Percentiles rank a stretch among this genome's conserved stretches.
These are phyloP conservation scores for Lumnitzera littorea DNA, from an alignment of 345 rosid genomes.

Conservation along the genomic window DNA sequence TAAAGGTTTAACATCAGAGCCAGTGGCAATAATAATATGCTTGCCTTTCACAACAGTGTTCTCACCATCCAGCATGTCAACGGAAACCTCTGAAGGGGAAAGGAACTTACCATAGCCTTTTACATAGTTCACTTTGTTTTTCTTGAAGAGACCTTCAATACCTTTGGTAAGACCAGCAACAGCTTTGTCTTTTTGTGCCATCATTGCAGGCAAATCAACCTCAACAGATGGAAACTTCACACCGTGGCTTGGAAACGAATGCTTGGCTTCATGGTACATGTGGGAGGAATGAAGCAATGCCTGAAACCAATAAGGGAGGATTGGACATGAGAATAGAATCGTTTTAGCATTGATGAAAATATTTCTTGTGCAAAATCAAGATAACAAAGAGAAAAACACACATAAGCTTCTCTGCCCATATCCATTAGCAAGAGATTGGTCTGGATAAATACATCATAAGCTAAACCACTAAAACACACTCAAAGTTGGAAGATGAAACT, in stretches of 20 bases:
- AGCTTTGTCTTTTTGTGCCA: conserved; percentile 95
- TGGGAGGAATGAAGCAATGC: conserved; percentile 99
- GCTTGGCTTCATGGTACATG: conserved; percentile 92
- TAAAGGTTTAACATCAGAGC: conserved; percentile 92
- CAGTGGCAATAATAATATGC: conserved; percentile 84
- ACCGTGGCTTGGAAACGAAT: conserved; percentile 80
- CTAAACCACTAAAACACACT: no score
- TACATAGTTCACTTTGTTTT: conserved; percentile 90
- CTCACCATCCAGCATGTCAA: conserved; percentile 75
- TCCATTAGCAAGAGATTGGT: no score
- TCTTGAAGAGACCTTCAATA: conserved; percentile 94
- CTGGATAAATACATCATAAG: no score
- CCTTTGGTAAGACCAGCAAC: conserved; percentile 81
- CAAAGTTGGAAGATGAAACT: no score
- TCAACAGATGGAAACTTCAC: conserved; percentile 86
- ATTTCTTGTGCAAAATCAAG: not conserved
- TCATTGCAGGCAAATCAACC: conserved; percentile 93
- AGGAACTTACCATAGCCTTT: conserved; percentile 90
- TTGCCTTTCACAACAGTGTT: conserved; percentile 78
- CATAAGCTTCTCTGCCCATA: no score
- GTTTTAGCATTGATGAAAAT: not conserved
- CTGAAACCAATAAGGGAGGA: conserved; percentile 26
- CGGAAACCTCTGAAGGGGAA: conserved; percentile 88
- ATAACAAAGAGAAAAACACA: no score
- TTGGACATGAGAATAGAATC: not conserved